phyloP scores from a whole-genome alignment of 2,329 filamentous ascomycete genomes.

The Nemania serpens region DNA sequence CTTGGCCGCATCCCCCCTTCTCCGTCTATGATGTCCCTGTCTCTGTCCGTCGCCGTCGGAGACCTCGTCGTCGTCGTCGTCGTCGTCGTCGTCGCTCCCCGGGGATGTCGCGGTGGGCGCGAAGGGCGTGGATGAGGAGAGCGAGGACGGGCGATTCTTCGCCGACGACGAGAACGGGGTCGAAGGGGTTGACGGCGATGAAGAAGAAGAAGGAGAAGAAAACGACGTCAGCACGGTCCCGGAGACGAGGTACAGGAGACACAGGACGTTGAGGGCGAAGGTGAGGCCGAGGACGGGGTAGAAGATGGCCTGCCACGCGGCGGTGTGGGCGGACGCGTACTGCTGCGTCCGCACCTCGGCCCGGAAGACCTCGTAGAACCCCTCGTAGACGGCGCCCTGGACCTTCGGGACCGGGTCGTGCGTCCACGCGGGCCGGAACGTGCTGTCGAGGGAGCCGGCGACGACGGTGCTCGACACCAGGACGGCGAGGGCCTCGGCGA shows the following conservation, averaged over 20 bases:
- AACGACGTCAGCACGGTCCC: slow-evolving; percentile 41
- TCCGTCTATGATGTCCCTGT: not conserved
- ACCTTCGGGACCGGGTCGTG: slow-evolving; percentile 48
- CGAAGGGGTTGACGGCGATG: not conserved
- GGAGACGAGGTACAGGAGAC: slow-evolving; percentile 65
- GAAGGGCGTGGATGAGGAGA: not conserved
- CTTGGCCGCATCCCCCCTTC: not conserved
- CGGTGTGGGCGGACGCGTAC: slow-evolving; percentile 69
- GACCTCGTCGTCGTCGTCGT: not conserved
- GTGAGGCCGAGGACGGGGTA: slow-evolving; percentile 68
- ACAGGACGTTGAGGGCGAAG: slow-evolving; percentile 69
- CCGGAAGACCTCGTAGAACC: slow-evolving; percentile 62
- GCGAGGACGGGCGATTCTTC: not conserved
- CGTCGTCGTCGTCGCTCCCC: slow-evolving; percentile 15
- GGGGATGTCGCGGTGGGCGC: not conserved
- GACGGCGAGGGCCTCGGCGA: slow-evolving; percentile 76
- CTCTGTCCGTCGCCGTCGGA: not conserved
- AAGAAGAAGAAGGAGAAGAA: not conserved
- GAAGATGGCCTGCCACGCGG: slow-evolving; percentile 67
- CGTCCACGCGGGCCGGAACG: slow-evolving; percentile 63
- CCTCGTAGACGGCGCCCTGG: slow-evolving; percentile 25
- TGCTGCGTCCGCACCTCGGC: slow-evolving; percentile 67
- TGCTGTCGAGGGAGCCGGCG: slow-evolving; percentile 60
- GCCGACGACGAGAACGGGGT: not conserved
- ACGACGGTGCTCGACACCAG: slow-evolving; percentile 70